Base-by-base conservation (phyloP, 768 basidiomycete genomes). In the Mycena olivaceomarginata region DNA sequence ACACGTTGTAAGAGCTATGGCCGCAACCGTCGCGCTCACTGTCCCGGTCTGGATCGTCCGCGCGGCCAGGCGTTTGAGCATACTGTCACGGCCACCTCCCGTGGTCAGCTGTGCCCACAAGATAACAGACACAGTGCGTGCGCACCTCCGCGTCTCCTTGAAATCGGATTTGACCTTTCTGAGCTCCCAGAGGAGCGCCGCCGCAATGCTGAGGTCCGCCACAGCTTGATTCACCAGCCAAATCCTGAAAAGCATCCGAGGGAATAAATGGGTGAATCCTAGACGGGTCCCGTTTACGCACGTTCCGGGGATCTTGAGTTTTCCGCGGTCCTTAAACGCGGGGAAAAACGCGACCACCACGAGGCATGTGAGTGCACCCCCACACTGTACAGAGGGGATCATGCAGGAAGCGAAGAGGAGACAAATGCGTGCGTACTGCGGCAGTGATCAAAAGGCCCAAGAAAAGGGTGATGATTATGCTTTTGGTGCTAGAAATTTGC, bases 351-450 rank as follows among this genome's bases (percentile, higher is more conserved):
- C 4, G 16, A 51, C 16, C 13, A 51, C 48, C 16, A 7, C 20
- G 16, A 18, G 15, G 48, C 48, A 51, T 56, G 53, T 56, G 53
- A 56, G 12, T 56, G 53, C 22, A n/a, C n/a, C 53, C n/a, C 53
- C n/a, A 56, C 20, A 56, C 53, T 56, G 53, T 20, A n/a, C 53
- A 56, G 53, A 31, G 31, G n/a, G 53, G 53, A 56, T 56, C 20
- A 56, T 56, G n/a, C 53, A 56, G 53, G n/a, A 56, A 56, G 53
- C 53, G 53, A 56, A 25, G 53, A n/a, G n/a, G n/a, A 22, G 53
- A 51, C 48, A 51, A 18, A 51, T 18, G 11, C 53, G 18, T 56
- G 53, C 53, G 22, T 56, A 56, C 53, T 56, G 20, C 53, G n/a
- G n/a, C 53, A n/a, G 18, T 5, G 53, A 56, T 56, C 53, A n/a